Percentiles rank a stretch among this genome's conserved stretches.
Conservation (phyloP, 176 grass and related monocot genomes). For the Saccharum spontaneum region DNA sequence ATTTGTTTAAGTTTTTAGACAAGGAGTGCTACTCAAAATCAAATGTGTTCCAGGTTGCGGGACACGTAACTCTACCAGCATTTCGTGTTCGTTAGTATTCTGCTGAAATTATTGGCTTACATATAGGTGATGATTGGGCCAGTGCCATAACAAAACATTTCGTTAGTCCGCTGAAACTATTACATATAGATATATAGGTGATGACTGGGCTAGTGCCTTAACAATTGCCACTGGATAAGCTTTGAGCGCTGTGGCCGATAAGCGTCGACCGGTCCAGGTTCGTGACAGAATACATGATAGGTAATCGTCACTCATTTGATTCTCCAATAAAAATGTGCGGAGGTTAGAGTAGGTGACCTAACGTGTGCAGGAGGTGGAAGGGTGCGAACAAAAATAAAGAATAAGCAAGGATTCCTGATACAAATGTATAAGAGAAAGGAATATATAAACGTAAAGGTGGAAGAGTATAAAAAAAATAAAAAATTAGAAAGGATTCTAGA, state of each 20-base stretch:
- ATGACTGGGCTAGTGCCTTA: not conserved
- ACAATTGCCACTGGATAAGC: constrained; percentile 26
- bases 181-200: not conserved
- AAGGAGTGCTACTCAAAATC: not conserved
- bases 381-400: too few species aligned
- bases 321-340: constrained; percentile 13
- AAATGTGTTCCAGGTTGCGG: not conserved
- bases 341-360: not conserved
- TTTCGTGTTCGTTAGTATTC: not conserved
- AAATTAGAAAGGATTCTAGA: too few species aligned
- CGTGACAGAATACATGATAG: not conserved
- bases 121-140: not conserved
- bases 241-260: not conserved
- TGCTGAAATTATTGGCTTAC: constrained; percentile 38
- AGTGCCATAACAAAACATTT: not conserved
- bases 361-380: too few species aligned
- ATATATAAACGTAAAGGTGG: too few species aligned
- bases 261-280: not conserved
- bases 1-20: not conserved
- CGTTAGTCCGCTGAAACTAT: constrained; percentile 19
- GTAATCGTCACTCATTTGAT: not conserved
- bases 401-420: too few species aligned
- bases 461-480: too few species aligned
- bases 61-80: not conserved
- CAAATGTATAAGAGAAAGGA: too few species aligned